Conservation (phyloP, 163 green algal genomes). For the Scenedesmus sp. region DNA sequence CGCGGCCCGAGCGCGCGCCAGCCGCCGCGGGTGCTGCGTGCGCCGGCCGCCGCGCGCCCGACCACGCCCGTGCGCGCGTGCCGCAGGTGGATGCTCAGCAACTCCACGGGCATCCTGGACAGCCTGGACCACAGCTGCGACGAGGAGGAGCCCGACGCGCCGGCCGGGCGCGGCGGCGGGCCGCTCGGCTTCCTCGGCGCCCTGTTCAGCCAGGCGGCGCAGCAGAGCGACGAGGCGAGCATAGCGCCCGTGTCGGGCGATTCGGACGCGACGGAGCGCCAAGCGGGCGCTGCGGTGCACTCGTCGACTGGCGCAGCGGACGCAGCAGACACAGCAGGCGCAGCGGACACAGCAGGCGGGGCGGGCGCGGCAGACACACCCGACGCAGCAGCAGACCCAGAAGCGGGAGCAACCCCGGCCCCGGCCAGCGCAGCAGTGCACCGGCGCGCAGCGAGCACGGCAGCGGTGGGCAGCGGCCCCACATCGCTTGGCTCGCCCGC, state of each 20-base stretch:
- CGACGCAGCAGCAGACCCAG: too few relatives aligned
- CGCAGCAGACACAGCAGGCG: constrained; percentile 1
- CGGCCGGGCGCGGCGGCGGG: not conserved
- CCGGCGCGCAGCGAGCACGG: too few relatives aligned
- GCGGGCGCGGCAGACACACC: not conserved
- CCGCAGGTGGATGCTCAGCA: constrained; percentile 40
- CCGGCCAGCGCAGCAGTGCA: too few relatives aligned
- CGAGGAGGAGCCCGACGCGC: not conserved
- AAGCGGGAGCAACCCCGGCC: too few relatives aligned
- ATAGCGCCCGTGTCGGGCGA: too few relatives aligned
- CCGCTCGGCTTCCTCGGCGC: constrained; percentile 22
- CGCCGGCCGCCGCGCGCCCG: too few relatives aligned
- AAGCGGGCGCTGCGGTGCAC: too few relatives aligned
- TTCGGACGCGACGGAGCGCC: too few relatives aligned
- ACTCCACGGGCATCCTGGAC: constrained; percentile 31
- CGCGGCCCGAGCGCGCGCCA: not conserved
- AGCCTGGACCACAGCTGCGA: constrained; percentile 26
- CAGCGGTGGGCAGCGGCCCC: too few relatives aligned
- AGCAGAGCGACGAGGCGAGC: too few relatives aligned
- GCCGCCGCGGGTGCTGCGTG: not conserved
- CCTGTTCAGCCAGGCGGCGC: constrained; percentile 32
- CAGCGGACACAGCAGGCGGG: not conserved
- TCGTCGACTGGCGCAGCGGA: not conserved
- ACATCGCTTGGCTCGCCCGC: too few relatives aligned
- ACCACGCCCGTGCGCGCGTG: too few relatives aligned